A percentile compares a stretch with the other conserved stretches of the same genome.
phyloP scores from a whole-genome alignment of 2,329 filamentous ascomycete genomes.

The Phaeoacremonium minimum region DNA sequence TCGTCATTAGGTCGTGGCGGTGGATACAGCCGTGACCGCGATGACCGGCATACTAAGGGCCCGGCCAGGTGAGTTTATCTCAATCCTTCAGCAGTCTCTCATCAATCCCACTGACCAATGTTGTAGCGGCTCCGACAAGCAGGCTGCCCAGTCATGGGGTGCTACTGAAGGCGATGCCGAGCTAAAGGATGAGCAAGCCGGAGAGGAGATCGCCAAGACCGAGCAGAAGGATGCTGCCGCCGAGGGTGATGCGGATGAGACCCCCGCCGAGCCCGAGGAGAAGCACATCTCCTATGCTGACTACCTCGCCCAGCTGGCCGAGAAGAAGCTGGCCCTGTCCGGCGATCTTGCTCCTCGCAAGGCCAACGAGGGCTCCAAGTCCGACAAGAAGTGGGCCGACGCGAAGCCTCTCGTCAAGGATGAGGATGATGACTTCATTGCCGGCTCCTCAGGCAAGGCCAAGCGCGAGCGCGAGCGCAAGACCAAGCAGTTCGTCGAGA shows the following conservation, averaged over 20 bases:
- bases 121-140: slow-evolving; percentile 70
- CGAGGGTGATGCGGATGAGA: slow-evolving; percentile 33
- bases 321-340: slow-evolving; percentile 72
- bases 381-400: slow-evolving; percentile 87
- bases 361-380: slow-evolving; percentile 91
- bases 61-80: slow-evolving; percentile 37
- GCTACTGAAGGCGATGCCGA: slow-evolving; percentile 76
- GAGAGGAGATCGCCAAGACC: slow-evolving; percentile 79
- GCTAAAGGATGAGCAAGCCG: slow-evolving; percentile 87
- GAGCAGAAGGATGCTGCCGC: slow-evolving; percentile 70
- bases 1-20: slow-evolving; percentile 43
- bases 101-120: background rate
- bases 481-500: slow-evolving; percentile 84
- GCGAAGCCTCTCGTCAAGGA: slow-evolving; percentile 69
- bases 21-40: slow-evolving; percentile 46
- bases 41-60: slow-evolving; percentile 52
- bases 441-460: slow-evolving; percentile 70
- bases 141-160: slow-evolving; percentile 87
- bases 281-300: slow-evolving; percentile 87
- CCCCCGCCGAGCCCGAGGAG: slow-evolving; percentile 65
- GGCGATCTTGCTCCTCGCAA: slow-evolving; percentile 70
- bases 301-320: slow-evolving; percentile 69
- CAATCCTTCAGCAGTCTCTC: background rate
- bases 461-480: slow-evolving; percentile 85
- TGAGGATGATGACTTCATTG: slow-evolving; percentile 72